phyloP scores from a whole-genome alignment of 2,329 filamentous ascomycete genomes.

The Ceratocystis eucalypticola region DNA sequence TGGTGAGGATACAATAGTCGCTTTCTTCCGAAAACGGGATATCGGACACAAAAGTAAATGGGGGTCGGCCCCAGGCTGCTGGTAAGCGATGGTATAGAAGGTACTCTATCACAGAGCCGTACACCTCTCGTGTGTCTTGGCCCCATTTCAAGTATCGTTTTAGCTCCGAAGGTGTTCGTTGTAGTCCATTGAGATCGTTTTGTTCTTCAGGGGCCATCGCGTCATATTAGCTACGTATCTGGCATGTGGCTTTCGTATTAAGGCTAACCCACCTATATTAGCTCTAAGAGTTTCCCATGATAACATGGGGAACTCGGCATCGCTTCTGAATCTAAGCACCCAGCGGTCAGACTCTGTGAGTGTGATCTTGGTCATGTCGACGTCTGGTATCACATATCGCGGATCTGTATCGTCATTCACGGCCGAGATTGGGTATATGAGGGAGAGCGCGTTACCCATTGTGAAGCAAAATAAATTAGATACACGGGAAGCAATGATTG shows the following conservation, averaged over 20 bases:
- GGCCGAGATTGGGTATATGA: conserved; percentile 10
- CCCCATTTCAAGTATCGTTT: conserved; percentile 69
- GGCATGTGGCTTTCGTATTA: neutral
- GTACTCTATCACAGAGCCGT: conserved; percentile 70
- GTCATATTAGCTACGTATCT: neutral
- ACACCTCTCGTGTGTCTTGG: conserved; percentile 50
- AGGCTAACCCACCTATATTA: conserved; percentile 13
- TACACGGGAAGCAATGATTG: neutral
- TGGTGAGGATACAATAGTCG: conserved; percentile 60
- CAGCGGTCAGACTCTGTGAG: conserved; percentile 16
- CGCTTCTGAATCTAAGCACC: conserved; percentile 17
- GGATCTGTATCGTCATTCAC: conserved; percentile 8
- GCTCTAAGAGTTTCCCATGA: conserved; percentile 12
- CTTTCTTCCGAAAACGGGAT: conserved; percentile 40
- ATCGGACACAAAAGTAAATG: conserved; percentile 39
- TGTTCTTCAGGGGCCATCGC: conserved; percentile 26
- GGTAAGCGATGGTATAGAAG: conserved; percentile 60
- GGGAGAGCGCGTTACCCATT: conserved; percentile 17
- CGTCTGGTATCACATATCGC: conserved; percentile 17
- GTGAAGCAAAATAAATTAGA: neutral
- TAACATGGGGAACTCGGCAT: conserved; percentile 14
- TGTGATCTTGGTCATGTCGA: conserved; percentile 18
- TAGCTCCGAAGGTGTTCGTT: conserved; percentile 67
- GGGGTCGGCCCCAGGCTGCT: conserved; percentile 48
- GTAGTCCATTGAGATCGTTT: conserved; percentile 59